phyloP scores from a whole-genome alignment of 495 filamentous ascomycete species.

The Letharia lupina region DNA sequence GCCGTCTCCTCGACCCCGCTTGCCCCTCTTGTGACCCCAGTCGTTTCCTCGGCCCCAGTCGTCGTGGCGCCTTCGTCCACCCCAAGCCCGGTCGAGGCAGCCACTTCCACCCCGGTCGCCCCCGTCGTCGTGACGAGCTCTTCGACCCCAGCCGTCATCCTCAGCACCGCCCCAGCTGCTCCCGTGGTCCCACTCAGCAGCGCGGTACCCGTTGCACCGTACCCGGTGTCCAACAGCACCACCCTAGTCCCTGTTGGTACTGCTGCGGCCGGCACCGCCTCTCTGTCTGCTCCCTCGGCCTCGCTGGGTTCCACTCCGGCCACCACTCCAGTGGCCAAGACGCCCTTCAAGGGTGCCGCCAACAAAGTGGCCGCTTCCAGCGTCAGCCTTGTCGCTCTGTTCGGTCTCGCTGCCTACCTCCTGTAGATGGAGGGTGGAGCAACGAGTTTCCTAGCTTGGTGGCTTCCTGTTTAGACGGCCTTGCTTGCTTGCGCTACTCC shows the following conservation, averaged over 20 bases:
- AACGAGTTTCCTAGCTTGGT: neutral
- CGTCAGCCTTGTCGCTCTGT: constrained; percentile 29
- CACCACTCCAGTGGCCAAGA: neutral
- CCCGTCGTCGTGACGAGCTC: constrained; percentile 3
- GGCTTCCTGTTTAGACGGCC: neutral
- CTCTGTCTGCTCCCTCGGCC: constrained; percentile 12
- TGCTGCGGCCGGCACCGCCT: constrained; percentile 14
- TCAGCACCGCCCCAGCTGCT: constrained; percentile 16
- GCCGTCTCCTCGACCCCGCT: neutral
- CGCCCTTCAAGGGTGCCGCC: constrained; percentile 28
- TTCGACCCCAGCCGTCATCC: constrained; percentile 6
- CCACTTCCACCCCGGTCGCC: constrained; percentile 15
- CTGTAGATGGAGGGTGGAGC: constrained; percentile 25
- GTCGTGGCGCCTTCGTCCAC: neutral
- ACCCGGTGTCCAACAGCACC: constrained; percentile 5
- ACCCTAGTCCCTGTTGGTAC: constrained; percentile 18
- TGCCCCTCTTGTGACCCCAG: too few relatives aligned
- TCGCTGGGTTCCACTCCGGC: neutral
- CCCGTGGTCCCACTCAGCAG: constrained; percentile 4
- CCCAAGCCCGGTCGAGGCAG: neutral
- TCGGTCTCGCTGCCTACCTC: constrained; percentile 36
- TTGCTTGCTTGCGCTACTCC: neutral
- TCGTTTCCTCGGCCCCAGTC: too few relatives aligned
- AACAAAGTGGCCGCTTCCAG: constrained; percentile 32
- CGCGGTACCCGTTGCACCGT: constrained; percentile 4